Conservation (phyloP, 2,329 filamentous ascomycete species). For the Clarireedia monteithiana region DNA sequence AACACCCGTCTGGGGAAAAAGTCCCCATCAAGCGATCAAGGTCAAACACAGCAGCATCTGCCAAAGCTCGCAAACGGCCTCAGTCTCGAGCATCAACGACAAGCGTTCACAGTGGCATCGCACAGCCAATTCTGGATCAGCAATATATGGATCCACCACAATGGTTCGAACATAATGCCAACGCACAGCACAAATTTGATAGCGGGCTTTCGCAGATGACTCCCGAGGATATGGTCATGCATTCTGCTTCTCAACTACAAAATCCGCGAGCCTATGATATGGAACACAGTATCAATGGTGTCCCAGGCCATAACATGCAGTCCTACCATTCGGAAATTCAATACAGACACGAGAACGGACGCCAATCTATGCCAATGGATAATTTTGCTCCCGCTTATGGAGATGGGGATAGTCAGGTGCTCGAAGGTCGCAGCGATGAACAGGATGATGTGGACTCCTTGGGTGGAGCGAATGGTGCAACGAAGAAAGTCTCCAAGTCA, state of each 20-base stretch:
- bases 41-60: slow-evolving; percentile 37
- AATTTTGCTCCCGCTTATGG: slow-evolving; percentile 47
- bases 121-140: slow-evolving; percentile 26
- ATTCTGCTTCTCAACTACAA: slow-evolving; percentile 49
- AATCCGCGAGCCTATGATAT: slow-evolving; percentile 41
- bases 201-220: slow-evolving; percentile 35
- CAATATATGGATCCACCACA: slow-evolving; percentile 24
- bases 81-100: slow-evolving; percentile 40
- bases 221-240: slow-evolving; percentile 52
- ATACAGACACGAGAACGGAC: slow-evolving; percentile 30
- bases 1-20: slow-evolving; percentile 23
- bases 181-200: slow-evolving; percentile 24
- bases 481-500: slow-evolving; percentile 54
- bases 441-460: slow-evolving; percentile 50
- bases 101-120: slow-evolving; percentile 33
- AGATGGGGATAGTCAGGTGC: slow-evolving; percentile 50
- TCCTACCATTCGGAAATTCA: slow-evolving; percentile 36
- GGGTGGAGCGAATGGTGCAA: slow-evolving; percentile 36
- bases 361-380: slow-evolving; percentile 48
- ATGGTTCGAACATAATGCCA: slow-evolving; percentile 26
- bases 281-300: slow-evolving; percentile 42
- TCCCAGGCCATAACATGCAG: slow-evolving; percentile 36
- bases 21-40: slow-evolving; percentile 36
- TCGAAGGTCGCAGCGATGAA: slow-evolving; percentile 47
- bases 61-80: slow-evolving; percentile 35